Base-by-base conservation (phyloP, 768 basidiomycete species). In the Tulasnella sp. region DNA sequence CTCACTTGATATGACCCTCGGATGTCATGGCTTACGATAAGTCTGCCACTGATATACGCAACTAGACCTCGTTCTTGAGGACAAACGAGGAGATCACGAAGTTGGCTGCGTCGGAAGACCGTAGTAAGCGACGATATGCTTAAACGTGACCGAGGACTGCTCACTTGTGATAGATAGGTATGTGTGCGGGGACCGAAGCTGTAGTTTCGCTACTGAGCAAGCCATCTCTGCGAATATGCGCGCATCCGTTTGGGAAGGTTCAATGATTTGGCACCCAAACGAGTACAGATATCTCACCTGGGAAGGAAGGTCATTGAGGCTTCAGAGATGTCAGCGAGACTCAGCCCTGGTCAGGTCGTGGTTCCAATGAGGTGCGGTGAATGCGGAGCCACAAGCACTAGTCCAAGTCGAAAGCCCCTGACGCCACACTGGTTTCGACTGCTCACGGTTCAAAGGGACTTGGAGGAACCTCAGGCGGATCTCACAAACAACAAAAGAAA, bases 61-160 rank as follows among this genome's bases (percentile, higher is more conserved):
- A 80, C 34, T 18, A 76, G 31, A 1, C 80, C 80, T 14, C 80
- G 79, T 42, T 80, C 74, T 24, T 40, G 72, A n/a, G 79, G 80
- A 48, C 80, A 81, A 8, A 74, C 74, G 10, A 81, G 36, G 18
- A 81, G 79, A 68, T 81, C 80, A 18, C 80, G 71, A 42, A 81
- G 80, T 62, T 81, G 80, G 34, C 80, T 80, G 1, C 36, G 40
- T 4, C 5, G 18, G 19, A 48, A 27, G 38, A n/a, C 40, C 2
- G 27, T 31, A 21, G n/a, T 39, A 18, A 44, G 46, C 6, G 74
- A 79, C n/a, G 10, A 71, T 18, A 74, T 44, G 21, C 21, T 44
- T 24, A 34, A 44, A 62, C 36, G 24, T 21, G 12, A 38, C 1
- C 76, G 16, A 7, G 76, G 44, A 44, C 21, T n/a, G 34, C 78